Conservation (phyloP, 2,329 filamentous ascomycete species). For the Clonostachys solani region DNA sequence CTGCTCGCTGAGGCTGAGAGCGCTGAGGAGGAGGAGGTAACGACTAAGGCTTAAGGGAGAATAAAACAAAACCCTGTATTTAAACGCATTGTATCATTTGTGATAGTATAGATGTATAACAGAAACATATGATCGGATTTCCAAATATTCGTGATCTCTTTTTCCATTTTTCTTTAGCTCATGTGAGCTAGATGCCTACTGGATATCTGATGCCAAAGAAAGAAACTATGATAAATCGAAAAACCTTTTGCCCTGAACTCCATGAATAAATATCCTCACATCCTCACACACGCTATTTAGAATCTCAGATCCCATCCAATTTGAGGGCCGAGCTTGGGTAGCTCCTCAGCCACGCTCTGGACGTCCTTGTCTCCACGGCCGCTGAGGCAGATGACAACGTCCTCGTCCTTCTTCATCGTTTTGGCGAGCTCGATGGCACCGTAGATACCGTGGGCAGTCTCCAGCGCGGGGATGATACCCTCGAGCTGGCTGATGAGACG, state of each 20-base stretch:
- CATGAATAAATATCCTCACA: background rate
- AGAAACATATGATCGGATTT: background rate
- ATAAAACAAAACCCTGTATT: no score
- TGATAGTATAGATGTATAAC: background rate
- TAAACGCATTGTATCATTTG: no score
- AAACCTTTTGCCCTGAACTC: no score
- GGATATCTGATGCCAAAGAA: no score
- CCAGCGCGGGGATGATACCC: slow-evolving; percentile 94
- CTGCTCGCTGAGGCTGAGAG: background rate
- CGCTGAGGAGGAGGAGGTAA: no score
- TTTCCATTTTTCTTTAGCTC: background rate
- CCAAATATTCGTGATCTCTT: background rate
- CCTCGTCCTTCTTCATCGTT: slow-evolving; percentile 78
- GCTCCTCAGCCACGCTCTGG: slow-evolving; percentile 92
- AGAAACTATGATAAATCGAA: no score
- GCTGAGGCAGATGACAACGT: slow-evolving; percentile 90
- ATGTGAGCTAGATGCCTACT: background rate
- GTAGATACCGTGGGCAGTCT: slow-evolving; percentile 89
- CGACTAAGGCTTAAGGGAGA: no score
- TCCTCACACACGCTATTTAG: slow-evolving; percentile 21
- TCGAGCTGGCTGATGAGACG: slow-evolving; percentile 79
- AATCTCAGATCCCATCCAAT: slow-evolving; percentile 74
- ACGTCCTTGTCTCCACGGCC: slow-evolving; percentile 98
- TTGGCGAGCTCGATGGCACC: slow-evolving; percentile 88
- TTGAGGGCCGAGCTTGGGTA: slow-evolving; percentile 81